Percentiles rank a stretch among this genome's conserved stretches.
Evolutionary conservation across 495 filamentous ascomycete genomes (phyloP).

Genomic region (Chaetomium fimeti): DNA sequence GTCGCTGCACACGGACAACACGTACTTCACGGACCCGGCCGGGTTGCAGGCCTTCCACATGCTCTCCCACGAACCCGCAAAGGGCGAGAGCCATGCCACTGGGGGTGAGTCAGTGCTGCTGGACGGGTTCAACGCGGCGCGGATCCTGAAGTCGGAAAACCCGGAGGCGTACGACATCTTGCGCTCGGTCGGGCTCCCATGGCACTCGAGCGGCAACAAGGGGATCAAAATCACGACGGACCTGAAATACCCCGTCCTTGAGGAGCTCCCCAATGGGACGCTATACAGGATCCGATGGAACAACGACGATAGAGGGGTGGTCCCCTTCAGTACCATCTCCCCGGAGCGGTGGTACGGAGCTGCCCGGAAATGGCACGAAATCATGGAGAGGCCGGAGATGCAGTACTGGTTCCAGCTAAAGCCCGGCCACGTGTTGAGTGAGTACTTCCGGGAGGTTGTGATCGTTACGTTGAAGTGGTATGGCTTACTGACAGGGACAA

Average conservation of each 20-base stretch:
- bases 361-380: slow-evolving; percentile 61
- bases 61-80: slow-evolving; percentile 62
- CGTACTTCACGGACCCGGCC: slow-evolving; percentile 88
- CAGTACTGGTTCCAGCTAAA: slow-evolving; percentile 74
- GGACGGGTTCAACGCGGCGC: slow-evolving; percentile 76
- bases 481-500: neutral
- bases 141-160: slow-evolving; percentile 50
- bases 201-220: slow-evolving; percentile 82
- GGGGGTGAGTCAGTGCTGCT: slow-evolving; percentile 74
- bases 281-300: slow-evolving; percentile 80
- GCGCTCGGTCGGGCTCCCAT: slow-evolving; percentile 53
- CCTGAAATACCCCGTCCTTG: slow-evolving; percentile 65
- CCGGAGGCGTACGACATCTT: slow-evolving; percentile 54
- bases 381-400: slow-evolving; percentile 52
- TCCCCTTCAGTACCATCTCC: slow-evolving; percentile 44
- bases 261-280: slow-evolving; percentile 44
- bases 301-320: slow-evolving; percentile 74
- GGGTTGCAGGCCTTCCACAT: slow-evolving; percentile 90
- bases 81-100: slow-evolving; percentile 41
- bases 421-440: slow-evolving; percentile 76
- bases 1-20: slow-evolving; percentile 82
- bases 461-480: neutral
- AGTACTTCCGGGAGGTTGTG: slow-evolving; percentile 27
- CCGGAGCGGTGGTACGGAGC: slow-evolving; percentile 70
- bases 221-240: slow-evolving; percentile 74